Evolutionary conservation across 768 basidiomycete genomes (phyloP).

Genomic region (Antrodiella citrinella): DNA sequence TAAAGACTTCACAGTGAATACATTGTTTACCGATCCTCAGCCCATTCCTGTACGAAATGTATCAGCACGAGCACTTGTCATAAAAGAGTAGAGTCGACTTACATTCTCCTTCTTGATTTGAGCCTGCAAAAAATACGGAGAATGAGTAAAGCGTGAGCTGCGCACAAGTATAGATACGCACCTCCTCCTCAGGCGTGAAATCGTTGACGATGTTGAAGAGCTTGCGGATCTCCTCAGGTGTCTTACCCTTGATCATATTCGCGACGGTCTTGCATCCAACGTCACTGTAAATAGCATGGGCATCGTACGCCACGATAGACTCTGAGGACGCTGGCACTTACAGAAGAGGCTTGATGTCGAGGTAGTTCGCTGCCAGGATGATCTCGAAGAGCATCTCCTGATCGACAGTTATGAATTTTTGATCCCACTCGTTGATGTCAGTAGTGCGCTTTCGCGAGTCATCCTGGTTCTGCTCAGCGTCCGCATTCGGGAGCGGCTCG

Average conservation of each 20-base stretch:
- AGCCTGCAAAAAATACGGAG: slow-evolving; percentile 39
- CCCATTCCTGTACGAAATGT: slow-evolving; percentile 64
- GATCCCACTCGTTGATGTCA: slow-evolving; percentile 98
- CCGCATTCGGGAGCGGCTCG: slow-evolving; percentile 87
- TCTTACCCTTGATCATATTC: slow-evolving; percentile 99
- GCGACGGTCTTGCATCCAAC: slow-evolving; percentile 98
- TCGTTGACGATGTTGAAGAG: slow-evolving; percentile 97
- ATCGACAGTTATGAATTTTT: slow-evolving; percentile 97
- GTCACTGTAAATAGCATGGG: slow-evolving; percentile 45
- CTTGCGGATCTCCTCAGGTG: slow-evolving; percentile 97
- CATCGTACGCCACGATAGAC: slow-evolving; percentile 3
- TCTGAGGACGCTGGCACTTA: slow-evolving; percentile 33
- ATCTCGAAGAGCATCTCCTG: slow-evolving; percentile 99
- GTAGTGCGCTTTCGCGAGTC: slow-evolving; percentile 97
- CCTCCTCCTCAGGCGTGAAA: slow-evolving; percentile 99
- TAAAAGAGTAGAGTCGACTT: slow-evolving; percentile 24
- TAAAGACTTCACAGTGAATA: slow-evolving; percentile 12
- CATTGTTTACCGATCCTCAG: slow-evolving; percentile 66
- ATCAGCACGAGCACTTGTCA: slow-evolving; percentile 6
- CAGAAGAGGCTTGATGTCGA: slow-evolving; percentile 98
- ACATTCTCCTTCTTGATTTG: slow-evolving; percentile 99
- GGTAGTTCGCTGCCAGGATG: slow-evolving; percentile 98
- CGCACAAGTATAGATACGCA: slow-evolving; percentile 24
- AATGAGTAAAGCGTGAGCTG: slow-evolving; percentile 2
- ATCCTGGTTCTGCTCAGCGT: slow-evolving; percentile 75